These are phyloP conservation scores for Lanmaoa rubissima DNA, from an alignment of 768 basidiomycete species.

Conservation along the genomic window DNA sequence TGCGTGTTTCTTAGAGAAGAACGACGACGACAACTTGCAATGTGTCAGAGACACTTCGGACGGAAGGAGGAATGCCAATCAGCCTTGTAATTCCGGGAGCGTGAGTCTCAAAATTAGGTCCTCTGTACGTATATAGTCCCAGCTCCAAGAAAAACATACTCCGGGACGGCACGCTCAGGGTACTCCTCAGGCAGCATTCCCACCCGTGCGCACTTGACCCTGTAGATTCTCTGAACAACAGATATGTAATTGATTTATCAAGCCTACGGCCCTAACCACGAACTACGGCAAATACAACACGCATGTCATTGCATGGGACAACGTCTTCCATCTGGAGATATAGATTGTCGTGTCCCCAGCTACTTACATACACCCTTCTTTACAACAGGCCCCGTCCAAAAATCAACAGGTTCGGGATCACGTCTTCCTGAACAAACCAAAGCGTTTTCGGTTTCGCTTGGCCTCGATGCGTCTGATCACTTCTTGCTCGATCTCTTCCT, in stretches of 20 bases:
- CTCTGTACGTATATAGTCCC: neutral
- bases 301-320: no score
- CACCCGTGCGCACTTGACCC: no score
- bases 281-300: no score
- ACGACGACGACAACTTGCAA: neutral
- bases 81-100: neutral
- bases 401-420: neutral
- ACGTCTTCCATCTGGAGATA: neutral
- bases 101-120: neutral
- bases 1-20: neutral
- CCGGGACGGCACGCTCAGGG: no score
- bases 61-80: neutral
- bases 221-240: no score
- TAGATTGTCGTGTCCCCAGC: neutral
- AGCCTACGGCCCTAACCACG: no score
- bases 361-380: neutral
- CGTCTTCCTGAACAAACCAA: constrained; percentile 33
- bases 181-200: no score
- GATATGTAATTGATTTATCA: no score
- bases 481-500: constrained; percentile 80
- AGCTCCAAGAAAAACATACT: no score
- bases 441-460: constrained; percentile 53
- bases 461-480: constrained; percentile 51
- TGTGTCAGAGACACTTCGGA: neutral
- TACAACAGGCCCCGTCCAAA: neutral